phyloP scores from a whole-genome alignment of 2,329 filamentous ascomycete genomes.

The Coleophoma cylindrospora region DNA sequence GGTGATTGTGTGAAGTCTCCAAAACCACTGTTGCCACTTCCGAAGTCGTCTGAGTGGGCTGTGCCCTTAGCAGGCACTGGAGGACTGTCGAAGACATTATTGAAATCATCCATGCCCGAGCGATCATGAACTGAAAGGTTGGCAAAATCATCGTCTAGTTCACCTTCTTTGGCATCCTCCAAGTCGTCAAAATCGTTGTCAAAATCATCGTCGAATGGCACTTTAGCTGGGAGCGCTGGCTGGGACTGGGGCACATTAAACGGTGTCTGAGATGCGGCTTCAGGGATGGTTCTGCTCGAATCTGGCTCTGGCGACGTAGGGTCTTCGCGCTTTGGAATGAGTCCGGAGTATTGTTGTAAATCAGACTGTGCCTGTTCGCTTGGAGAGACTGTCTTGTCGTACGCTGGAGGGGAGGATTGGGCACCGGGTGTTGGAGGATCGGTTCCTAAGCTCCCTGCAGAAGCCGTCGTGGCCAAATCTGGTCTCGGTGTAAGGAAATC shows the following conservation, averaged over 20 bases:
- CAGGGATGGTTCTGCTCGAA: conserved; percentile 17
- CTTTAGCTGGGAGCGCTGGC: conserved; percentile 33
- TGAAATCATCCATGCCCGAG: conserved; percentile 72
- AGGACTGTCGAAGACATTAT: conserved; percentile 71
- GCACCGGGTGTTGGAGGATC: conserved; percentile 46
- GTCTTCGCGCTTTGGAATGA: conserved; percentile 49
- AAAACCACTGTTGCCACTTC: conserved; percentile 19
- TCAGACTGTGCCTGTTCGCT: conserved; percentile 42
- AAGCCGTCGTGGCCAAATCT: conserved; percentile 19
- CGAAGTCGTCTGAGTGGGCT: conserved; percentile 21
- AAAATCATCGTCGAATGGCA: conserved; percentile 69
- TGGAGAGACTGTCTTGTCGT: conserved; percentile 37
- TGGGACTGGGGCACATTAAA: conserved; percentile 19
- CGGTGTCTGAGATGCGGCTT: conserved; percentile 17
- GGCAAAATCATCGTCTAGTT: conserved; percentile 74
- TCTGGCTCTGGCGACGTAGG: conserved; percentile 30
- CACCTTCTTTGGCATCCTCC: conserved; percentile 78
- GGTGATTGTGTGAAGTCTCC: conserved; percentile 46
- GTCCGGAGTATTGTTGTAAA: conserved; percentile 43
- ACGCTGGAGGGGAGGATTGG: conserved; percentile 53
- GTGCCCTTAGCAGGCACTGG: conserved; percentile 21
- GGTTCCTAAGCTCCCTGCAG: conserved; percentile 16
- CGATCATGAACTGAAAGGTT: conserved; percentile 56
- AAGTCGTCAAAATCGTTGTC: conserved; percentile 79
- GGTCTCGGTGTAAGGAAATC: conserved; percentile 23